Conservation (phyloP, 805 yeast genomes). For the Zygoascus biomembranicola region DNA sequence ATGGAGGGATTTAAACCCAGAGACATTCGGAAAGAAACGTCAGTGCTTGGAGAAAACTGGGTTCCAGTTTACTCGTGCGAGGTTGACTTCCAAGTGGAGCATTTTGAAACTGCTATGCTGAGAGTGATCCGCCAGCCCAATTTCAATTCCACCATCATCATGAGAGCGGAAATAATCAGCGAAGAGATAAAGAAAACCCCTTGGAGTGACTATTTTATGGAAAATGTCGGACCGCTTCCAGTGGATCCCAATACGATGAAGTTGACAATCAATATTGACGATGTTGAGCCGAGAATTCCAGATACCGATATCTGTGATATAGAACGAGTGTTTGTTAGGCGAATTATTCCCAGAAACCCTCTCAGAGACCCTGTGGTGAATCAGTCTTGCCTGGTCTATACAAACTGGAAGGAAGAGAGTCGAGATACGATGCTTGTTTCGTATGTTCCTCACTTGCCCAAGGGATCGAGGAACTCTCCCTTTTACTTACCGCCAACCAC, state of each 20-base stretch:
- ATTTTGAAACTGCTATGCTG: constrained; percentile 69
- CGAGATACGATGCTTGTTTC: constrained; percentile 42
- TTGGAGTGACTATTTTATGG: background rate
- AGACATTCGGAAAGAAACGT: constrained; percentile 33
- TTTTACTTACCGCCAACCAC: constrained; percentile 82
- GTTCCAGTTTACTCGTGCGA: constrained; percentile 47
- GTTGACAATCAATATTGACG: constrained; percentile 12
- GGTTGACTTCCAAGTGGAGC: constrained; percentile 35
- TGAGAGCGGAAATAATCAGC: constrained; percentile 68
- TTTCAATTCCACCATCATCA: constrained; percentile 82
- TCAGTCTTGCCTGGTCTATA: constrained; percentile 65
- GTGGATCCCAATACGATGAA: constrained; percentile 33
- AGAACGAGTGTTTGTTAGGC: constrained; percentile 49
- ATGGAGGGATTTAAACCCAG: constrained; percentile 1
- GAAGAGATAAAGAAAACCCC: constrained; percentile 14
- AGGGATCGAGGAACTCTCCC: constrained; percentile 42
- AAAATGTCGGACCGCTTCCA: constrained; percentile 6
- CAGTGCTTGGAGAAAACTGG: constrained; percentile 56
- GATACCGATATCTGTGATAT: constrained; percentile 3
- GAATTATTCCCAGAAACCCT: constrained; percentile 89
- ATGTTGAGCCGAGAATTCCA: constrained; percentile 13
- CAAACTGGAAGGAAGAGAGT: constrained; percentile 10
- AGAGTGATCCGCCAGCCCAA: constrained; percentile 78
- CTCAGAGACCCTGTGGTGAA: constrained; percentile 73
- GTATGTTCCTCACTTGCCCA: constrained; percentile 66